Evolutionary conservation across 202 grass and related monocot genomes (phyloP).

Genomic region (Zizania palustris): DNA sequence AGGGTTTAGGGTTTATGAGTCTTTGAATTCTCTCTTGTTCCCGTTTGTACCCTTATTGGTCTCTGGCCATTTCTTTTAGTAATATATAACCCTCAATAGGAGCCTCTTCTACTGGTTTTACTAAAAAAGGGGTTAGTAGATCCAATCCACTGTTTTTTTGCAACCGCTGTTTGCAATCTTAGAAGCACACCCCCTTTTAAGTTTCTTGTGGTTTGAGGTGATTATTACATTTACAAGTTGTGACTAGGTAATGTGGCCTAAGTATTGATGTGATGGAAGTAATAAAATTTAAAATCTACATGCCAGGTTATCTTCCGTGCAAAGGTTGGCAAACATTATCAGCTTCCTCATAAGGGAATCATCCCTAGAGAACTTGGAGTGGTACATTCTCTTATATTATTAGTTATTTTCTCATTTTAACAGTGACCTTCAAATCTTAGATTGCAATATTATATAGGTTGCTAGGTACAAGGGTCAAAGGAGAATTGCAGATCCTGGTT

Average conservation of each 20-base stretch:
- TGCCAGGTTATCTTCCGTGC: conserved; percentile 83
- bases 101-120: too few relatives aligned
- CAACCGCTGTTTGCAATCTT: neutral
- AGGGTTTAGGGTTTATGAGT: neutral
- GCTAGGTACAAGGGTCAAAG: conserved; percentile 88
- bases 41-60: too few relatives aligned
- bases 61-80: too few relatives aligned
- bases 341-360: conserved; percentile 91
- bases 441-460: conserved; percentile 56
- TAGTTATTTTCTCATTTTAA: conserved; percentile 35
- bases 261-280: conserved; percentile 19
- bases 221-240: neutral
- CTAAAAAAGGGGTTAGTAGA: neutral
- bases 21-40: too few relatives aligned
- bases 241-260: neutral
- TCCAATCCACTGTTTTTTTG: neutral
- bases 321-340: conserved; percentile 78
- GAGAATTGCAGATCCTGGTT: conserved; percentile 72
- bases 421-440: conserved; percentile 34
- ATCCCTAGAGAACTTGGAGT: conserved; percentile 98
- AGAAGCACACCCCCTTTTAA: neutral
- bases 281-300: conserved; percentile 26
- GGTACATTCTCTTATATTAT: conserved; percentile 47
- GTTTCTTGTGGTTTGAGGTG: conserved; percentile 4
- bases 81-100: too few relatives aligned